A percentile compares a stretch with the other conserved stretches of the same genome.
Conservation (phyloP, 2,329 filamentous ascomycete species). For the Uncinocarpus reesii region DNA sequence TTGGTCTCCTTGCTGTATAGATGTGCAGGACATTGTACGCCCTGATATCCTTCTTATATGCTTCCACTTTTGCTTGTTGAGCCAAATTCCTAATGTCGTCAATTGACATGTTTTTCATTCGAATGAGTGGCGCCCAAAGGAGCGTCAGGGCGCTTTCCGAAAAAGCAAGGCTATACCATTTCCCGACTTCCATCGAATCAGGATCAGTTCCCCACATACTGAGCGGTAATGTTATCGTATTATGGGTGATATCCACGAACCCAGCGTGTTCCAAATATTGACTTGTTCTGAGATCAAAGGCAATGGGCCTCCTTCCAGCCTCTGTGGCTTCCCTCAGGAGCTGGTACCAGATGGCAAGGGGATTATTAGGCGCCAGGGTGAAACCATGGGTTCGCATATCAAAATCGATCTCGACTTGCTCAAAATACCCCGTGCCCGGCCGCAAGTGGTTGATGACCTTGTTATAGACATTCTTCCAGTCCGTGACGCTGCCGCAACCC, state of each 20-base stretch:
- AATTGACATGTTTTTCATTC: constrained; percentile 50
- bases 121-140: constrained; percentile 61
- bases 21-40: constrained; percentile 53
- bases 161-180: constrained; percentile 75
- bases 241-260: constrained; percentile 68
- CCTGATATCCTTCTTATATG: constrained; percentile 57
- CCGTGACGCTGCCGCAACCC: constrained; percentile 64
- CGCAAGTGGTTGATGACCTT: constrained; percentile 64
- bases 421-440: constrained; percentile 63
- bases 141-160: constrained; percentile 63
- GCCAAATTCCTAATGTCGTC: constrained; percentile 56
- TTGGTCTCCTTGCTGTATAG: constrained; percentile 35
- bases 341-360: constrained; percentile 58
- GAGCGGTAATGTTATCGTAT: constrained; percentile 58
- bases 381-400: constrained; percentile 54
- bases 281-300: constrained; percentile 50
- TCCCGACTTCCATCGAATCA: constrained; percentile 57
- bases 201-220: constrained; percentile 61
- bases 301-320: constrained; percentile 53
- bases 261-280: constrained; percentile 57
- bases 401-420: constrained; percentile 85
- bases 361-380: constrained; percentile 31
- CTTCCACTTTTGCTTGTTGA: constrained; percentile 54
- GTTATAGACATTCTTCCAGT: constrained; percentile 64
- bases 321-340: constrained; percentile 59